Base-by-base conservation (phyloP, 2,329 filamentous ascomycete species). In the Penicillium sp. region DNA sequence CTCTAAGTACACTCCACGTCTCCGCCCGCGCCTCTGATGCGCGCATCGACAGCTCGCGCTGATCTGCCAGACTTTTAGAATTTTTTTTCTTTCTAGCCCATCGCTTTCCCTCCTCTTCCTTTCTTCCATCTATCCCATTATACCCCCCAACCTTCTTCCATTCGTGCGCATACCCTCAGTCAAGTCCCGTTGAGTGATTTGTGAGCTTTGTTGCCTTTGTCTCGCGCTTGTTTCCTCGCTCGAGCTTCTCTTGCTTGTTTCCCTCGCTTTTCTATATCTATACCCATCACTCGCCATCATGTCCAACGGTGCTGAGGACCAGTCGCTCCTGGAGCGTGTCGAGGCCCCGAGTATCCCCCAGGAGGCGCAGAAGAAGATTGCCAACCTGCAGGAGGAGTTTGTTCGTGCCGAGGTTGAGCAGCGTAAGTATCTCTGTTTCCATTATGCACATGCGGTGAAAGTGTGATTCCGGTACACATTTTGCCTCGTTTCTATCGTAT, bases 321-420 rank as follows among this genome's bases (percentile, higher is more conserved):
- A 54, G 53, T 63, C 54, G 18, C 60, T 68, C 29, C 49, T 62
- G 33, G 62, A 68, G 43, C 59, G 61, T 43, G 47, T 65, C 43
- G 60, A 60, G 46, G 21, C 58, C 20, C 62, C 64, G 26, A 36
- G 43, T 33, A 54, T 68, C 39, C 60, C 65, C 18, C 57, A 57
- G 42, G 84, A 88, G 67, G 56, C 57, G 10, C 47, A 49, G 39
- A 57, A 49, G 43, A 80, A 91, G 64, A 81, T 97, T 50, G 78
- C 81, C 43, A 78, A 84, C 41, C 75, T 96, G 50, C 87, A 95
- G 73, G 77, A 81, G 54, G 84, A 94, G 50, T 94, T 95, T 58
- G 83, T 90, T 45, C 80, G 90, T 57, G 81, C 82, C 23, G 89
- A 96, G 69, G 76, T 83, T 23, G 84, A 94, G 64, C 83, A 93